Conservation (phyloP, 2,329 filamentous ascomycete genomes). For the Colletotrichum noveboracense region DNA sequence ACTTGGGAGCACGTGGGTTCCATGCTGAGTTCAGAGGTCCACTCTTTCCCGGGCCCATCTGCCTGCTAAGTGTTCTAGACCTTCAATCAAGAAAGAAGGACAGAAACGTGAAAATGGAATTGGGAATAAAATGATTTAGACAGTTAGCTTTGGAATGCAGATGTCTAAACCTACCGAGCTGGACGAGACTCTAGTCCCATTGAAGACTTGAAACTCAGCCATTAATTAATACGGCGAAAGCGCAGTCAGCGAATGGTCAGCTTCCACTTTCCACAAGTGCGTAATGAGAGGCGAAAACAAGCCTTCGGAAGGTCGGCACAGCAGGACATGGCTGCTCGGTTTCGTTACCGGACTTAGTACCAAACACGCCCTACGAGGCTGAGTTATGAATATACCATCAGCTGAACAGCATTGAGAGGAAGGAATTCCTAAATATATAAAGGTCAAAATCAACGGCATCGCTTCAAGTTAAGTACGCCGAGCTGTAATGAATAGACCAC, state of each 20-base stretch:
- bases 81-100: background rate
- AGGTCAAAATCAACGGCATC: background rate
- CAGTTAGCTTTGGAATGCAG: fast-evolving
- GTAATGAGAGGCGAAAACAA: background rate
- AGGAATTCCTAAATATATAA: background rate
- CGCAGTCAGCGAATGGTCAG: background rate
- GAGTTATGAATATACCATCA: background rate
- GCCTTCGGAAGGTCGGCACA: background rate
- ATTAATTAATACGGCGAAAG: fast-evolving
- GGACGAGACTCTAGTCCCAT: fast-evolving
- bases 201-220: fast-evolving
- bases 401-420: background rate
- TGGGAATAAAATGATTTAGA: background rate
- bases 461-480: background rate
- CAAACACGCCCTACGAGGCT: background rate
- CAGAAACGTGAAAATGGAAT: background rate
- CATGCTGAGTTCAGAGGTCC: background rate
- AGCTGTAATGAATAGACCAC: background rate
- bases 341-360: background rate
- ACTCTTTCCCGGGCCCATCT: background rate
- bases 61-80: background rate
- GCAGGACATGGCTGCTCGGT: background rate
- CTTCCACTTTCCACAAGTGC: fast-evolving
- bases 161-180: fast-evolving
- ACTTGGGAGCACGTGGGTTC: background rate